Conservation (phyloP, 768 basidiomycete species). For the Hygrocybe punicea region DNA sequence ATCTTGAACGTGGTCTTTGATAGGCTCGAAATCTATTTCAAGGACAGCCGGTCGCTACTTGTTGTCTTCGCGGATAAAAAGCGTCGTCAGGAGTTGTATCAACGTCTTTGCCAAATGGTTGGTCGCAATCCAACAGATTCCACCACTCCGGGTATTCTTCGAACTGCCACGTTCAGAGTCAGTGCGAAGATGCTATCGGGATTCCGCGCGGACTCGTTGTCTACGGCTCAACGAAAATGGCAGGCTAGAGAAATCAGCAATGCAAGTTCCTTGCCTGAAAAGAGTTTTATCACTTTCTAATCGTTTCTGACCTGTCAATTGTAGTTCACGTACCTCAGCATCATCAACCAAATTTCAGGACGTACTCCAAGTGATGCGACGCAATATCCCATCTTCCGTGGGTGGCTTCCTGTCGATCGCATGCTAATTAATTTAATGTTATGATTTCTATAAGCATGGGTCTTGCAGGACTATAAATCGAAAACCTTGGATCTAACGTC, state of each 20-base stretch:
- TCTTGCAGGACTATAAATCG: constrained; percentile 81
- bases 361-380: constrained; percentile 93
- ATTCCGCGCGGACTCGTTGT: constrained; percentile 57
- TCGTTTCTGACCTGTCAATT: constrained; percentile 1
- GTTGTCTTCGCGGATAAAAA: constrained; percentile 74
- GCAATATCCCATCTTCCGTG: constrained; percentile 89
- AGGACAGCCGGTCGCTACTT: constrained; percentile 83
- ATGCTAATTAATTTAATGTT: not conserved
- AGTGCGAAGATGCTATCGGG: constrained; percentile 50
- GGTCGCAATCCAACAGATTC: constrained; percentile 40
- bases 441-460: constrained; percentile 62
- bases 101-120: constrained; percentile 49
- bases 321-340: constrained; percentile 84
- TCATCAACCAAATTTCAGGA: constrained; percentile 89
- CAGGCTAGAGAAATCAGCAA: constrained; percentile 90
- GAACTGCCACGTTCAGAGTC: constrained; percentile 56
- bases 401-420: constrained; percentile 22
- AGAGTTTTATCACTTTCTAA: not conserved
- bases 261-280: constrained; percentile 37
- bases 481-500: constrained; percentile 59
- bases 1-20: not conserved
- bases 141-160: constrained; percentile 49
- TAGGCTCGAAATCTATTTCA: constrained; percentile 90
- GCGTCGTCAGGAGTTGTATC: constrained; percentile 57
- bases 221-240: constrained; percentile 78